Evolutionary conservation across 2,329 filamentous ascomycete genomes (phyloP).

Genomic region (Rachicladosporium sp.): DNA sequence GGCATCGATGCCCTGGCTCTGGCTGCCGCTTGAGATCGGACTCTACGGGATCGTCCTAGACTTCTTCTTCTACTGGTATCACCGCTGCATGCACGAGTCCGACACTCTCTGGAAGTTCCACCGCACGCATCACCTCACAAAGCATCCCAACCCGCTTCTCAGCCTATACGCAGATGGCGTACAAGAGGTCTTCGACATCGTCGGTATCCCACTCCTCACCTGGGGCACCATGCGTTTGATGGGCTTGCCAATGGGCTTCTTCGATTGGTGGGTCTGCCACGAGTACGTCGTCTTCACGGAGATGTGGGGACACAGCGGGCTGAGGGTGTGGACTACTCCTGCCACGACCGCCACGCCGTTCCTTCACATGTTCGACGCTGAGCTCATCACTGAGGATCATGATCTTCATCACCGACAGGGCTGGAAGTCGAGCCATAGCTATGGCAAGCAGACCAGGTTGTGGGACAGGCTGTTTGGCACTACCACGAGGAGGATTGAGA

Average conservation of each 20-base stretch:
- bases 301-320: slow-evolving; percentile 27
- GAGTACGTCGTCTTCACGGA: slow-evolving; percentile 33
- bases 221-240: slow-evolving; percentile 26
- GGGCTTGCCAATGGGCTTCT: slow-evolving; percentile 34
- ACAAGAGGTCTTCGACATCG: slow-evolving; percentile 33
- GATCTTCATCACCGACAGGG: slow-evolving; percentile 29
- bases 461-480: slow-evolving; percentile 30
- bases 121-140: slow-evolving; percentile 35
- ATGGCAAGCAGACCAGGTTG: slow-evolving; percentile 29
- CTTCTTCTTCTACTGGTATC: slow-evolving; percentile 36
- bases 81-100: slow-evolving; percentile 32
- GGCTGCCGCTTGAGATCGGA: slow-evolving; percentile 28
- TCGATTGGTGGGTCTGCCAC: slow-evolving; percentile 37
- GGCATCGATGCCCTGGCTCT: slow-evolving; percentile 13
- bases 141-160: slow-evolving; percentile 33
- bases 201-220: slow-evolving; percentile 29
- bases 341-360: slow-evolving; percentile 26
- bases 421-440: slow-evolving; percentile 28
- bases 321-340: slow-evolving; percentile 26
- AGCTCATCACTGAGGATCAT: slow-evolving; percentile 33
- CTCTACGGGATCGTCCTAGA: slow-evolving; percentile 33
- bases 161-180: slow-evolving; percentile 31
- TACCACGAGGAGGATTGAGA: slow-evolving; percentile 25
- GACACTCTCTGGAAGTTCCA: slow-evolving; percentile 32
- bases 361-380: slow-evolving; percentile 21